Percentiles rank a stretch among this genome's conserved stretches.
These are phyloP conservation scores for Closterium sp. DNA, from an alignment of 139 green algal species.

Conservation along the genomic window DNA sequence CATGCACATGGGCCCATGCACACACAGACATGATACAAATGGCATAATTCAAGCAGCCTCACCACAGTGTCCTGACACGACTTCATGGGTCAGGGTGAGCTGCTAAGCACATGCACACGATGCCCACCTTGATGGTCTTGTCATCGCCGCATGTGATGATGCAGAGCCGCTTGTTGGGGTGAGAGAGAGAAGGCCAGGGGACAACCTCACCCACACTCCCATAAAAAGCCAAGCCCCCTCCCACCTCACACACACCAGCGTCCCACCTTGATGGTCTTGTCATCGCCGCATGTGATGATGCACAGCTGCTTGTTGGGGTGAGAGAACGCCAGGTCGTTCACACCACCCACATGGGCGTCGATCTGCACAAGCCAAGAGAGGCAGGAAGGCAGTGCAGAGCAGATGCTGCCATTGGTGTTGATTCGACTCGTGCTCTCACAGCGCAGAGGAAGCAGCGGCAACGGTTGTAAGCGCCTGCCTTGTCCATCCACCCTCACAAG, in stretches of 20 bases:
- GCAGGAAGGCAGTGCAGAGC: slow-evolving; percentile 1
- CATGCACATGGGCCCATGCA: not conserved
- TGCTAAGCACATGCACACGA: too few relatives aligned
- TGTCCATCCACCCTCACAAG: too few relatives aligned
- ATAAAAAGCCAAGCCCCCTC: not conserved
- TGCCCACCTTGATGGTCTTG: too few relatives aligned
- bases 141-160: slow-evolving; percentile 54
- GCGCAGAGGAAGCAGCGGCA: not conserved
- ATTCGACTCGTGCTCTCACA: not conserved
- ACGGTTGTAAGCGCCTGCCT: too few relatives aligned
- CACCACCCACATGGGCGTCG: slow-evolving; percentile 46
- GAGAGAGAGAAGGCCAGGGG: slow-evolving; percentile 12
- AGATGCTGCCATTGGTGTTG: not conserved
- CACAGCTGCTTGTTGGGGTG: slow-evolving; percentile 48
- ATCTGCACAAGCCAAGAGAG: slow-evolving; percentile 46
- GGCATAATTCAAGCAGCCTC: not conserved
- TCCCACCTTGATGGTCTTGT: slow-evolving; percentile 55
- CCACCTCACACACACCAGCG: not conserved
- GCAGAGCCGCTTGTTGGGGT: slow-evolving; percentile 42
- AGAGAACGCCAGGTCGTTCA: slow-evolving; percentile 54
- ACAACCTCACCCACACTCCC: not conserved
- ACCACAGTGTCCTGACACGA: not conserved
- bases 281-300: slow-evolving; percentile 55
- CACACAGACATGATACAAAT: not conserved
- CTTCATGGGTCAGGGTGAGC: too few relatives aligned